phyloP scores from a whole-genome alignment of 768 basidiomycete species.

The Tricholoma matsutake region DNA sequence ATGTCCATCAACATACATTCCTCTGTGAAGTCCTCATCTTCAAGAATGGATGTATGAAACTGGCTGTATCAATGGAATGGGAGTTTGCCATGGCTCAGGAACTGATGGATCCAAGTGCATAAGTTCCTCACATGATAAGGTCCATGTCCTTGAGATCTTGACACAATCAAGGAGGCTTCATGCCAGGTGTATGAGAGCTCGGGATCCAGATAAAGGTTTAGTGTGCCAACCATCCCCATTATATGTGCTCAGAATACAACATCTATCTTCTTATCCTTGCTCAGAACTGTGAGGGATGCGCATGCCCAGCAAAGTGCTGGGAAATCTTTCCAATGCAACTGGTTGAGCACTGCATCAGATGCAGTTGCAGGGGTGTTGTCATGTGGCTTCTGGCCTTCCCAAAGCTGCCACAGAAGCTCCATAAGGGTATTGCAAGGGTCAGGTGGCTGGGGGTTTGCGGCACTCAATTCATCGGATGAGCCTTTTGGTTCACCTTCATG shows the following conservation, averaged over 20 bases:
- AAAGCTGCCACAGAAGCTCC: slow-evolving; percentile 3
- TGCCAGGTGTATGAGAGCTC: slow-evolving; percentile 20
- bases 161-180: slow-evolving; percentile 27
- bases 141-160: slow-evolving; percentile 24
- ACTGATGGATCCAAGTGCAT: slow-evolving; percentile 28
- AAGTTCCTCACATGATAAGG: slow-evolving; percentile 26
- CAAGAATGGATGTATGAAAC: slow-evolving; percentile 9
- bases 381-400: background rate
- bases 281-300: slow-evolving; percentile 17
- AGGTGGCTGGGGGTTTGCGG: background rate
- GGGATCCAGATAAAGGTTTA: too few relatives aligned
- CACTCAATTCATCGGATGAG: too few relatives aligned
- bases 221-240: slow-evolving; percentile 1
- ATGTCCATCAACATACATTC: background rate
- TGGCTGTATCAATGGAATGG: background rate
- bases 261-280: slow-evolving; percentile 28
- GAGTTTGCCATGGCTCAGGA: slow-evolving; percentile 4
- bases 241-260: slow-evolving; percentile 27
- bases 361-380: slow-evolving; percentile 4
- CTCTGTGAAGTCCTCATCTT: slow-evolving; percentile 30
- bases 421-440: background rate
- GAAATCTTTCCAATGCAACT: too few relatives aligned
- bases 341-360: too few relatives aligned
- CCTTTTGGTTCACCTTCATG: too few relatives aligned
- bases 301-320: slow-evolving; percentile 10